Evolutionary conservation across 139 green algal genomes (phyloP), one percentile per base, ranked within the genome.

Genomic region (Tetraselmis striata): DNA sequence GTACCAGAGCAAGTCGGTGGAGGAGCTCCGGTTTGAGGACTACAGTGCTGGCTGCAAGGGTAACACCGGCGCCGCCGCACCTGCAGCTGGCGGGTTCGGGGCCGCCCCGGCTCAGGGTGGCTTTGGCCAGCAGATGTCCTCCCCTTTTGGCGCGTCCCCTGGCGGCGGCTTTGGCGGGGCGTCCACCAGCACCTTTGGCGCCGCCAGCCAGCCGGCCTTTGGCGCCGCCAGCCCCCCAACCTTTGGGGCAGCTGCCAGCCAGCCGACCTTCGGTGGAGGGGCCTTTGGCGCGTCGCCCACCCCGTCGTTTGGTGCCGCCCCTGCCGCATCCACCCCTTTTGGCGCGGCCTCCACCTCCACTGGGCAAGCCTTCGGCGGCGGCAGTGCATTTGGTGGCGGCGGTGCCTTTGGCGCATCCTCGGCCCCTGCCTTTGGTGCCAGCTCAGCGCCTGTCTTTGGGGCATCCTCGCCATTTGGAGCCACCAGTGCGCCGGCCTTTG

Each of bases 11-110:
- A 98, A 98, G 81, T 94, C 84, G 1, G 76, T 90, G 28, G 95
- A 98, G 80, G 95, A 98, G 90, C 88, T 98, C 31, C 88, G 95
- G 25, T 95, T 86, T 86, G 95, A 98, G 84, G 95, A 98, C 79
- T 98, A 98, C 82, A 85, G n/a, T 76, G 86, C 1, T 80, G 80
- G 84, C 22, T 83, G 81, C 77, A 92, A 94, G 75, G 90, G 90
- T 81, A 79, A n/a, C 30, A 59, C 77, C 1, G 84, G 86, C 23
- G 31, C 76, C 0, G 32, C 80, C 5, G 67, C 78, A 0, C 30
- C 83, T 28, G 18, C 74, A 67, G 27, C 27, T 26, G 27, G 77
- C 78, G 67, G 32, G 29, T 82, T 29, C 76, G 78, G 32, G 27
- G 29, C 80, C 30, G 45, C 32, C 59, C 83, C 59, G 74, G 32